phyloP scores from a whole-genome alignment of 331 rosid genomes.

The Malus hybrid region DNA sequence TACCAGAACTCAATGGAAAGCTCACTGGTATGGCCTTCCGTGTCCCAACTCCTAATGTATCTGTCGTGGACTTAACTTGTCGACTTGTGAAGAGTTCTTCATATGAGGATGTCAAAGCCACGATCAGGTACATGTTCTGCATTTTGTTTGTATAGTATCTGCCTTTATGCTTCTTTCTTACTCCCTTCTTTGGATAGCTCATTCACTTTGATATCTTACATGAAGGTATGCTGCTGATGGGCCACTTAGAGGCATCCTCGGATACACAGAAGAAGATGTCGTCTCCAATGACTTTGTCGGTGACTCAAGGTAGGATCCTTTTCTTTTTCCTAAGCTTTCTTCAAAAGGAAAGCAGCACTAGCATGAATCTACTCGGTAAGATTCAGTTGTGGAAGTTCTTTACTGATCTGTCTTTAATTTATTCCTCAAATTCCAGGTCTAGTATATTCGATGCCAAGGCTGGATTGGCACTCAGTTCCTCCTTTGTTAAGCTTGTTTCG shows the following conservation, averaged over 20 bases:
- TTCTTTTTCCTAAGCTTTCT: not conserved
- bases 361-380: not conserved
- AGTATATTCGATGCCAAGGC: conserved; percentile 97
- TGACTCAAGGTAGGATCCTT: conserved; percentile 61
- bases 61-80: conserved; percentile 94
- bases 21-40: conserved; percentile 99
- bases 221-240: conserved; percentile 86
- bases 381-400: not conserved
- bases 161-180: not conserved
- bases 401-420: not conserved
- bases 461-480: conserved; percentile 74
- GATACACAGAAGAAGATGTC: conserved; percentile 94
- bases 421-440: conserved; percentile 43
- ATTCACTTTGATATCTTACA: not conserved
- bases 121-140: conserved; percentile 50
- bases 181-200: not conserved
- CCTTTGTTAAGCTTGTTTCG: conserved; percentile 73
- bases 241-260: conserved; percentile 77
- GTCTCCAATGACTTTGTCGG: conserved; percentile 95
- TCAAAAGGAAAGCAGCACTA: not conserved
- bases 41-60: conserved; percentile 94
- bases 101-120: conserved; percentile 88
- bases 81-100: conserved; percentile 79
- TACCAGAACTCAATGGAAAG: conserved; percentile 95
- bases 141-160: not conserved